Percentiles rank a stretch among this genome's conserved stretches.
These are phyloP conservation scores for Botrytis aclada DNA, from an alignment of 2,329 filamentous ascomycete species.

Conservation along the genomic window DNA sequence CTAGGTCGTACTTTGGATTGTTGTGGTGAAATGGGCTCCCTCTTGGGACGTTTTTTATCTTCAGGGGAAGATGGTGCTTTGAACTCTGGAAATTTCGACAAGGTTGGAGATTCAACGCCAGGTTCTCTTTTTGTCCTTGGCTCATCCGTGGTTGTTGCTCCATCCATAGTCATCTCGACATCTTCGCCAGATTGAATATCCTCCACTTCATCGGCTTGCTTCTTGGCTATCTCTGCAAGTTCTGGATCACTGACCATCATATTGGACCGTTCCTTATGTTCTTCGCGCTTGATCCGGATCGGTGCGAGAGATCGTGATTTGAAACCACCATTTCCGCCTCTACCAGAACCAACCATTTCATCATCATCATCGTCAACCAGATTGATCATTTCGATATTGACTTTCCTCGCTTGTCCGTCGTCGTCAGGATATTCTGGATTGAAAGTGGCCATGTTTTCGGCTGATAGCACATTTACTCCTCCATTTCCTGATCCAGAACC, in stretches of 20 bases:
- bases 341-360: conserved; percentile 18
- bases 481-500: conserved; percentile 14
- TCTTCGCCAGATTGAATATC: not conserved
- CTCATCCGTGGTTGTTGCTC: not conserved
- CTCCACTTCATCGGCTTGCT: conserved; percentile 20
- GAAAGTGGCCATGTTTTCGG: conserved; percentile 10
- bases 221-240: conserved; percentile 12
- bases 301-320: conserved; percentile 30
- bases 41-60: conserved; percentile 14
- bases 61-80: conserved; percentile 16
- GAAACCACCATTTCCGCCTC: conserved; percentile 21
- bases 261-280: conserved; percentile 35
- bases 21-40: not conserved
- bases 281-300: conserved; percentile 33
- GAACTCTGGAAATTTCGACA: conserved; percentile 11
- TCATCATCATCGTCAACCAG: conserved; percentile 26
- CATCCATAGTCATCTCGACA: not conserved
- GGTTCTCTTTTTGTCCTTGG: conserved; percentile 8
- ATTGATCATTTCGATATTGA: conserved; percentile 37
- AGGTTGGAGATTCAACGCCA: conserved; percentile 9
- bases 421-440: conserved; percentile 34
- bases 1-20: not conserved
- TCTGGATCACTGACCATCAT: conserved; percentile 28
- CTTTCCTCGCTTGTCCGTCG: conserved; percentile 25
- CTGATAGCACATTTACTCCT: conserved; percentile 7